A percentile compares a stretch with the other conserved stretches of the same genome.
Evolutionary conservation across 2,329 filamentous ascomycete species (phyloP).

Genomic region (Ascochyta fabae): DNA sequence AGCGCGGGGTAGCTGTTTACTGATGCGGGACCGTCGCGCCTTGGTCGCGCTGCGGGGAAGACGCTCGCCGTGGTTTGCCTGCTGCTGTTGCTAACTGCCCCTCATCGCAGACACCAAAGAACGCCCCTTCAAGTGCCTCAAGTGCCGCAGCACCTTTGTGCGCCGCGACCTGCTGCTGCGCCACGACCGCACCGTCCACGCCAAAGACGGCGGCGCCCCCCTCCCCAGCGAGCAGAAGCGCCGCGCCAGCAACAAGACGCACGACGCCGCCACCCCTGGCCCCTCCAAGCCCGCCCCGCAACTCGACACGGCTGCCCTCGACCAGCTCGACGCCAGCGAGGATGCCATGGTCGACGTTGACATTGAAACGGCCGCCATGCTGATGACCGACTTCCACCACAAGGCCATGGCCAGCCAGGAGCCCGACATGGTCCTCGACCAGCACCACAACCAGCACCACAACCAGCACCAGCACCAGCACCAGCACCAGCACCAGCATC

Average conservation of each 20-base stretch:
- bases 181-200: constrained; percentile 97
- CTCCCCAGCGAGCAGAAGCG: constrained; percentile 94
- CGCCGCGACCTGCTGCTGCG: constrained; percentile 94
- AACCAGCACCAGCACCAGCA: too few relatives aligned
- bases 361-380: constrained; percentile 96
- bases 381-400: constrained; percentile 97
- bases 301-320: constrained; percentile 84
- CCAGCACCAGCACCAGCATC: too few relatives aligned
- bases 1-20: constrained; percentile 39
- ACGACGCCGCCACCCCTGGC: constrained; percentile 59
- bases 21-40: constrained; percentile 43
- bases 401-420: constrained; percentile 83
- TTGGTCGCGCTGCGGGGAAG: constrained; percentile 45
- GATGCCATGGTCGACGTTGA: constrained; percentile 96
- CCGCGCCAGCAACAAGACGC: constrained; percentile 73
- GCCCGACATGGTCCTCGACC: constrained; percentile 59
- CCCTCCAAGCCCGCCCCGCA: constrained; percentile 78
- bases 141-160: constrained; percentile 98
- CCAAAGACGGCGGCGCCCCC: constrained; percentile 93
- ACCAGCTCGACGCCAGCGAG: constrained; percentile 89
- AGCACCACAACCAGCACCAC: constrained; percentile 38
- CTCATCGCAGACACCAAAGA: constrained; percentile 86
- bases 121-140: constrained; percentile 97
- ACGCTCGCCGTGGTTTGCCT: constrained; percentile 9
- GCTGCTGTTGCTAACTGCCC: constrained; percentile 43